These are phyloP conservation scores for Pichia scutulata DNA, from an alignment of 805 yeast genomes.

Conservation along the genomic window DNA sequence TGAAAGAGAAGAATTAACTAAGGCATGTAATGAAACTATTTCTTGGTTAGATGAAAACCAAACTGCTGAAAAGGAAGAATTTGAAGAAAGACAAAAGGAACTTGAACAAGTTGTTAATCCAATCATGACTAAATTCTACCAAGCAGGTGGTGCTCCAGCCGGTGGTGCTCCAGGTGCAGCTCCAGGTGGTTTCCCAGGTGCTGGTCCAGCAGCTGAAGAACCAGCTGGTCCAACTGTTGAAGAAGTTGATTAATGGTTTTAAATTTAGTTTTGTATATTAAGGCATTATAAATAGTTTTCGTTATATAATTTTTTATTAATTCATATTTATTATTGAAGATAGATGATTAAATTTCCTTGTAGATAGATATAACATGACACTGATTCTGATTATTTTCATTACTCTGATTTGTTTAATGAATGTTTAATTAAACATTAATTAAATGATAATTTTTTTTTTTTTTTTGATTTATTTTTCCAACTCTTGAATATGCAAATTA, in stretches of 20 bases:
- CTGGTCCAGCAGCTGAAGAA: constrained; percentile 40
- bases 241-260: constrained; percentile 55
- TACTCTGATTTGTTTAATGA: too few species aligned
- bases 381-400: too few species aligned
- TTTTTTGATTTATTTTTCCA: too few species aligned
- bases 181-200: constrained; percentile 44
- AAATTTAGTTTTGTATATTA: background rate
- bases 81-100: constrained; percentile 88
- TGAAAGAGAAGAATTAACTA: constrained; percentile 50
- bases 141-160: constrained; percentile 80
- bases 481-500: too few species aligned
- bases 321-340: background rate
- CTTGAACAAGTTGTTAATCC: constrained; percentile 94
- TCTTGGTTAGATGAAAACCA: constrained; percentile 91
- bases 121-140: constrained; percentile 94
- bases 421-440: too few species aligned
- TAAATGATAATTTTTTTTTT: too few species aligned
- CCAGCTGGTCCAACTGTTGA: constrained; percentile 80
- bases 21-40: constrained; percentile 79
- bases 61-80: constrained; percentile 90
- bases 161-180: constrained; percentile 49
- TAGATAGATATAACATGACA: too few species aligned
- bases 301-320: background rate
- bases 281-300: background rate
- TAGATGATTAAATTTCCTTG: too few species aligned